These are phyloP conservation scores for Aspergillus incahuasiensis DNA, from an alignment of 495 filamentous ascomycete species.

Conservation along the genomic window DNA sequence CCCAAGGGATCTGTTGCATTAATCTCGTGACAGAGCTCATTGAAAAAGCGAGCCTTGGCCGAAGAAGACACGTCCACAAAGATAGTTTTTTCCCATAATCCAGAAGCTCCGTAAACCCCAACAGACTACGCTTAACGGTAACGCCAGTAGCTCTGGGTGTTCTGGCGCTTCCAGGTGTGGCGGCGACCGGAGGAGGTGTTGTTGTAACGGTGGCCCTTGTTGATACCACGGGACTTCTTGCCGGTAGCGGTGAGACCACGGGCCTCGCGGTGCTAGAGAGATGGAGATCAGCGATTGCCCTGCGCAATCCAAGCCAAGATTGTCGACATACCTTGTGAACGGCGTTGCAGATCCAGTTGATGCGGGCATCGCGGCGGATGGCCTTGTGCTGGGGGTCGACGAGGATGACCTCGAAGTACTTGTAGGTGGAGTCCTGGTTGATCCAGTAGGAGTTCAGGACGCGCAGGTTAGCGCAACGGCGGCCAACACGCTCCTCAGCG, in stretches of 20 bases:
- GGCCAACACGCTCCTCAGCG: conserved; percentile 99
- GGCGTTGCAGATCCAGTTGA: conserved; percentile 99
- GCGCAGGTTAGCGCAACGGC: conserved; percentile 95
- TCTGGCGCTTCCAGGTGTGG: conserved; percentile 99
- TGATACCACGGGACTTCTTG: conserved; percentile 98
- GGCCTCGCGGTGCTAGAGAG: conserved; percentile 77
- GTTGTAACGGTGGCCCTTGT: conserved; percentile 98
- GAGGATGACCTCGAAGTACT: conserved; percentile 99
- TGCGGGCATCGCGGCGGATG: conserved; percentile 95
- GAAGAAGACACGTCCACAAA: conserved; percentile 38
- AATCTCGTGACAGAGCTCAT: conserved; percentile 33
- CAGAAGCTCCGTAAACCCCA: conserved; percentile 27
- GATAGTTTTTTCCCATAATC: conserved; percentile 25
- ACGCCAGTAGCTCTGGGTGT: conserved; percentile 93
- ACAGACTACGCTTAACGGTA: conserved; percentile 55
- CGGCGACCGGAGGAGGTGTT: conserved; percentile 91
- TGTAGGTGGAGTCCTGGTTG: conserved; percentile 99
- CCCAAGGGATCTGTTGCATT: conserved; percentile 39
- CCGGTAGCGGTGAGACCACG: conserved; percentile 95
- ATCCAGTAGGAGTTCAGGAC: conserved; percentile 99
- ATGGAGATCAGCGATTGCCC: conserved; percentile 21
- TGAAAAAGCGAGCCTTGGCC: conserved; percentile 32
- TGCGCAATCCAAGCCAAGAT: neutral
- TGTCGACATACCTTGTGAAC: conserved; percentile 78
- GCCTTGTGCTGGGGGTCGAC: conserved; percentile 99